Evolutionary conservation across 2,329 filamentous ascomycete genomes (phyloP).

Genomic region (Trichoderma harzianum): DNA sequence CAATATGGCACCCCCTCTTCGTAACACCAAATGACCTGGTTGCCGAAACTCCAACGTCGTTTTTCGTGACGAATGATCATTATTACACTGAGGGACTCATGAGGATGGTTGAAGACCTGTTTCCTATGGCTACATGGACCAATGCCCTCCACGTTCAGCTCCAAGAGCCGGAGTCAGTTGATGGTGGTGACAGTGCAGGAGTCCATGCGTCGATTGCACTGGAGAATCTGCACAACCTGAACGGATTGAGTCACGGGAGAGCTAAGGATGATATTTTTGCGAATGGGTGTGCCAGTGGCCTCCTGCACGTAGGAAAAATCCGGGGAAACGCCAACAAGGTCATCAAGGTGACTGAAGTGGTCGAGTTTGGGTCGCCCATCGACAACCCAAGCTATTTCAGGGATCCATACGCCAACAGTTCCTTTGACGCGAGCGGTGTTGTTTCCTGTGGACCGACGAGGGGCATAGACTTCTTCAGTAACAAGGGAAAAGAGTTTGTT

Average conservation of each 20-base stretch:
- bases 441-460: conserved; percentile 47
- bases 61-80: conserved; percentile 62
- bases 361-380: conserved; percentile 43
- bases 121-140: conserved; percentile 45
- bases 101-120: conserved; percentile 46
- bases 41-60: conserved; percentile 42
- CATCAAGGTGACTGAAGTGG: conserved; percentile 36
- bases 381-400: conserved; percentile 59
- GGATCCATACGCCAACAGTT: conserved; percentile 46
- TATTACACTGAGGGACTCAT: conserved; percentile 46
- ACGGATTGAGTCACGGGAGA: conserved; percentile 52
- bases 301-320: conserved; percentile 41
- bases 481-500: conserved; percentile 33
- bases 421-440: conserved; percentile 51
- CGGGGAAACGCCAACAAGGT: conserved; percentile 19
- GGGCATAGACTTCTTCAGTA: conserved; percentile 35
- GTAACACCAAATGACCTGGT: conserved; percentile 58
- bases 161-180: conserved; percentile 21
- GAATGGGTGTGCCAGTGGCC: conserved; percentile 42
- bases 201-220: conserved; percentile 44
- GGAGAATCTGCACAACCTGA: conserved; percentile 48
- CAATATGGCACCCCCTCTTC: conserved; percentile 51
- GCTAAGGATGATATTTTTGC: conserved; percentile 41
- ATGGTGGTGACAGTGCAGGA: conserved; percentile 29
- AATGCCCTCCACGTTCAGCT: conserved; percentile 46